Base-by-base conservation (phyloP, 306 rosid species). In the Argentina anserina region DNA sequence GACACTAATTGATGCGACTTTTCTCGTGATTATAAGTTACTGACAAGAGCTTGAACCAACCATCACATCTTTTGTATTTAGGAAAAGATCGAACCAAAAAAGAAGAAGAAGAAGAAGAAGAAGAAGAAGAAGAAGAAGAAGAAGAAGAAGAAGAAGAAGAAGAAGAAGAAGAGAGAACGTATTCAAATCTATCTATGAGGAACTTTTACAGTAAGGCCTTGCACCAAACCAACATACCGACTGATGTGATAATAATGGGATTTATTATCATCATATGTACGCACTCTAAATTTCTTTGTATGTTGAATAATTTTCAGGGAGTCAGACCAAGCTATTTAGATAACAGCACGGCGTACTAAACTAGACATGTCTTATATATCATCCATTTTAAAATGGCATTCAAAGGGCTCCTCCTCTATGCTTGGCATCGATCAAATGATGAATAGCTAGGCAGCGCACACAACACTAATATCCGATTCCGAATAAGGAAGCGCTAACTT, bases 361-460 rank as follows among this genome's bases (percentile, higher is more conserved):
- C 67, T 33, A 8, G 26, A 61, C 67, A 34, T 34, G 42, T 61
- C 67, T 20, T 33, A 52, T 52, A 52, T 52, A 61, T 61, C 66
- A 61, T 59, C 39, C 65, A 59, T 13, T 58, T 58, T 8, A 55
- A 29, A 23, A 28, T 5, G 64, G 20, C 36, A 56, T 56, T 12
- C 63, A 26, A 56, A 26, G 63, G 14, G 62, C 62, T 56, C 36
- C 8, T 56, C 36, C 36, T 26, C 12, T 56, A 56, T 56, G 9
- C 20, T 56, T 59, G 64, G 14, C 62, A 26, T 10, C 7, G 13
- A 25, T 23, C 63, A 12, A 25, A 26, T 26, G 17, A 56, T 13
- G 36, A 56, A 26, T 26, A 13, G 63, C 60, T 10, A 23, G 61
- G 34, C 17, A 55, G 29, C 59, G 29, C 21, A 59, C 18, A 59